A percentile compares a stretch with the other conserved stretches of the same genome.
These are phyloP conservation scores for Apiospora marii DNA, from an alignment of 2,329 filamentous ascomycete species.

Conservation along the genomic window DNA sequence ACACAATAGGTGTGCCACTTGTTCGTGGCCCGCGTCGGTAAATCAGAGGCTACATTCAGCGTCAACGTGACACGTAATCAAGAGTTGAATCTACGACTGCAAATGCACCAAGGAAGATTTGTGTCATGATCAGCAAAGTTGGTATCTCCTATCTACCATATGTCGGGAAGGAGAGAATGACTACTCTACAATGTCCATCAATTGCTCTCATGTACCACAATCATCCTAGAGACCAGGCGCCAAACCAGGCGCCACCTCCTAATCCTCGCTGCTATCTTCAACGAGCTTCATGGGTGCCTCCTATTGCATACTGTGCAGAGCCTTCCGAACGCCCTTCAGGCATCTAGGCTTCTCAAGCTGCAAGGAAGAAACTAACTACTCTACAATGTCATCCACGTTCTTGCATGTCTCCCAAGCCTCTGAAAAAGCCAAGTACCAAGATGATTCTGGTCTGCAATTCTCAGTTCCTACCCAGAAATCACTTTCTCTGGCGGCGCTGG, in stretches of 20 bases:
- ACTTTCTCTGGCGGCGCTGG: too few relatives aligned
- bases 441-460: too few relatives aligned
- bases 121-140: background rate
- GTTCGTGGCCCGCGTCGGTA: too few relatives aligned
- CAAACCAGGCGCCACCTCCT: background rate
- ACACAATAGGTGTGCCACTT: background rate
- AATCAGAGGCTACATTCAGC: background rate
- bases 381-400: too few relatives aligned
- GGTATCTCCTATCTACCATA: background rate
- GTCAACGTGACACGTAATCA: too few relatives aligned
- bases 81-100: too few relatives aligned
- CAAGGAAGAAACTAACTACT: too few relatives aligned
- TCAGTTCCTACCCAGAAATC: too few relatives aligned
- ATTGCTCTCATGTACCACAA: background rate
- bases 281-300: background rate
- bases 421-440: too few relatives aligned
- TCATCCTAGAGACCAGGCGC: background rate
- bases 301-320: background rate
- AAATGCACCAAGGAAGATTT: background rate
- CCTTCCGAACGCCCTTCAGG: background rate
- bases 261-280: background rate
- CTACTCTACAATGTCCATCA: background rate
- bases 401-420: too few relatives aligned
- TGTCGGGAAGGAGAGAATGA: background rate
- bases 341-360: background rate